Percentiles rank a stretch among this genome's conserved stretches.
Conservation (phyloP, 75 land plant species). For the Gnetum montanum region DNA sequence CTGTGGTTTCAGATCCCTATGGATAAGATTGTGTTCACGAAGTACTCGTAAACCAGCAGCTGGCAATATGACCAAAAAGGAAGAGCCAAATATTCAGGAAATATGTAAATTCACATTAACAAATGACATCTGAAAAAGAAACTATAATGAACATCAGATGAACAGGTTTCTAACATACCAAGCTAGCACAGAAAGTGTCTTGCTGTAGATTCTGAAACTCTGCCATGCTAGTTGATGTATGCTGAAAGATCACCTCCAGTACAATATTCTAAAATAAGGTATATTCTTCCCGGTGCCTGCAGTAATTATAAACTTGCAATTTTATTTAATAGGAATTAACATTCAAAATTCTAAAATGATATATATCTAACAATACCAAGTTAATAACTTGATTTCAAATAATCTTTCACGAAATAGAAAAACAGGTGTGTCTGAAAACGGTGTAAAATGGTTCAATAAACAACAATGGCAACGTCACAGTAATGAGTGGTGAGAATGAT, state of each 20-base stretch:
- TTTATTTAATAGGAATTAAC: too few species aligned
- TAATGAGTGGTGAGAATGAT: too few species aligned
- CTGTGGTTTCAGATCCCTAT: slow-evolving; percentile 62
- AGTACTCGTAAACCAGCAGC: slow-evolving; percentile 44
- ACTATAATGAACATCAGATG: neutral
- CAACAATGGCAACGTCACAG: too few species aligned
- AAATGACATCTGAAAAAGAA: neutral
- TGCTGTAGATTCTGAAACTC: slow-evolving; percentile 35
- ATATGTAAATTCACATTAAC: neutral
- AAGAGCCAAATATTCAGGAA: neutral
- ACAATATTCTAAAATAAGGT: slow-evolving; percentile 51
- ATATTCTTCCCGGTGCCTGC: slow-evolving; percentile 30
- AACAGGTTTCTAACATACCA: slow-evolving; percentile 22
- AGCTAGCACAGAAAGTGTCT: slow-evolving; percentile 38
- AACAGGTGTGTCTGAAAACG: too few species aligned
- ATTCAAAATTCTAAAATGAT: too few species aligned
- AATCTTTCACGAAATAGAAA: too few species aligned
- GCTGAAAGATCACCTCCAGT: slow-evolving; percentile 46
- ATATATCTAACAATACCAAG: too few species aligned
- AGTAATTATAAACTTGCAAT: neutral
- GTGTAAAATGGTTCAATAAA: too few species aligned
- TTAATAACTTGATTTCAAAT: too few species aligned
- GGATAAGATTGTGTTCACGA: slow-evolving; percentile 36
- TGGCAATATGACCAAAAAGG: slow-evolving; percentile 1
- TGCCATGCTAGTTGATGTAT: slow-evolving; percentile 33